A percentile compares a stretch with the other conserved stretches of the same genome.
These are phyloP conservation scores for Coniferiporia sulphurascens DNA, from an alignment of 1,284 basidiomycete genomes.

Conservation along the genomic window DNA sequence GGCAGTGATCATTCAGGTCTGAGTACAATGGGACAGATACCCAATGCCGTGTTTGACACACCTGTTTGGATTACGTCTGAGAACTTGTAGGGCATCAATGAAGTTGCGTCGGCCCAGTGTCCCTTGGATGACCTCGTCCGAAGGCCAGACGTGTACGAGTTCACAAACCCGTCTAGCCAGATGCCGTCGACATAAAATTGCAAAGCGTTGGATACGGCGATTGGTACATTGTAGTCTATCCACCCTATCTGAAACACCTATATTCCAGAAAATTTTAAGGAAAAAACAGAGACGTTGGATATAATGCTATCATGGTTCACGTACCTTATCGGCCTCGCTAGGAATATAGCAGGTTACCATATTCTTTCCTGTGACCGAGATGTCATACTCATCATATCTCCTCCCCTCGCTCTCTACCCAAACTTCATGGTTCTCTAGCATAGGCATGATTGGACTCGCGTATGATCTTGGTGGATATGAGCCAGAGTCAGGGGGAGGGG, in stretches of 20 bases:
- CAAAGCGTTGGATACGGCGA: not conserved
- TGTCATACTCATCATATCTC: slow-evolving; percentile 1
- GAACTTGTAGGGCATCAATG: not conserved
- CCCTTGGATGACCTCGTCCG: not conserved
- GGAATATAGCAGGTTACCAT: not conserved
- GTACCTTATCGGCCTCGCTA: slow-evolving; percentile 1
- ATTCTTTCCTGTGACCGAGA: not conserved
- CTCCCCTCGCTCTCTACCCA: not conserved
- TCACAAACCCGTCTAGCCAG: not conserved
- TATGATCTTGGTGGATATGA: not conserved
- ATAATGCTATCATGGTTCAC: not conserved
- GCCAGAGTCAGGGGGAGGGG: no score
- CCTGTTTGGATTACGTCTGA: not conserved
- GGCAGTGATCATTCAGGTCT: not conserved
- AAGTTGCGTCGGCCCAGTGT: not conserved
- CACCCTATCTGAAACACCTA: not conserved
- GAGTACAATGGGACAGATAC: not conserved
- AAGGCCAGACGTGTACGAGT: not conserved
- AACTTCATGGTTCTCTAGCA: not conserved
- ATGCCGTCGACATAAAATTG: not conserved
- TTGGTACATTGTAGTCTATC: not conserved
- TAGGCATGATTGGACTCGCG: not conserved
- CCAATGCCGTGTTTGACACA: not conserved
- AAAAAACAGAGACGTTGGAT: not conserved
- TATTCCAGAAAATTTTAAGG: not conserved